Evolutionary conservation across 257 asterid genomes (phyloP).

Genomic region (Solanum infundibuliforme): DNA sequence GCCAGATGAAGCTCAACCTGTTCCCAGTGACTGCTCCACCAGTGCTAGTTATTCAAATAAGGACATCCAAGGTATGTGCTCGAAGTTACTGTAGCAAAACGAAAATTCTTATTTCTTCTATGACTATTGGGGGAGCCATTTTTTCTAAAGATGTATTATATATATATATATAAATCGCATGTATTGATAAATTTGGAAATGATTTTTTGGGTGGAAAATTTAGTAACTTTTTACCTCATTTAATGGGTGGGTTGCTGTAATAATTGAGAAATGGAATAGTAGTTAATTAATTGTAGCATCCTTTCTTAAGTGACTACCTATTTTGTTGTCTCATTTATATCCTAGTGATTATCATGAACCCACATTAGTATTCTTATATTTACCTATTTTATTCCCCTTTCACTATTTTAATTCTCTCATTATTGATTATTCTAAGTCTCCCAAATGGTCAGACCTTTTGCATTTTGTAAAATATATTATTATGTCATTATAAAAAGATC

Average conservation of each 20-base stretch:
- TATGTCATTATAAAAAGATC: not conserved
- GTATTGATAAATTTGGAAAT: not conserved
- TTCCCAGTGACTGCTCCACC: not conserved
- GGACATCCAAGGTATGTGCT: slow-evolving; percentile 51
- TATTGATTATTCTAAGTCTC: not conserved
- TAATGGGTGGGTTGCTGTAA: not conserved
- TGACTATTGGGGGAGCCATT: not conserved
- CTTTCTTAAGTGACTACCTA: not conserved
- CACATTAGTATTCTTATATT: not conserved
- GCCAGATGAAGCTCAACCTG: slow-evolving; percentile 2
- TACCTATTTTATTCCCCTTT: not conserved
- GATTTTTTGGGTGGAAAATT: not conserved
- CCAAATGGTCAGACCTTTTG: not conserved
- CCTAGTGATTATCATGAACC: not conserved
- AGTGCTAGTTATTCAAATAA: slow-evolving; percentile 7
- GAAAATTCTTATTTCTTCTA: not conserved
- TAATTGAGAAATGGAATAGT: not conserved
- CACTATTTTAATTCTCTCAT: not conserved
- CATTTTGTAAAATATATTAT: not conserved
- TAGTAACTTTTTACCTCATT: not conserved
- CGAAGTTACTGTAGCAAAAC: not conserved
- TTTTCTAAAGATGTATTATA: not conserved
- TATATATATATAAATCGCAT: not conserved
- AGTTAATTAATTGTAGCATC: not conserved
- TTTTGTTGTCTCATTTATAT: not conserved